Evolutionary conservation across 305 asterid species (phyloP).

Genomic region (Fraxinus ornus): DNA sequence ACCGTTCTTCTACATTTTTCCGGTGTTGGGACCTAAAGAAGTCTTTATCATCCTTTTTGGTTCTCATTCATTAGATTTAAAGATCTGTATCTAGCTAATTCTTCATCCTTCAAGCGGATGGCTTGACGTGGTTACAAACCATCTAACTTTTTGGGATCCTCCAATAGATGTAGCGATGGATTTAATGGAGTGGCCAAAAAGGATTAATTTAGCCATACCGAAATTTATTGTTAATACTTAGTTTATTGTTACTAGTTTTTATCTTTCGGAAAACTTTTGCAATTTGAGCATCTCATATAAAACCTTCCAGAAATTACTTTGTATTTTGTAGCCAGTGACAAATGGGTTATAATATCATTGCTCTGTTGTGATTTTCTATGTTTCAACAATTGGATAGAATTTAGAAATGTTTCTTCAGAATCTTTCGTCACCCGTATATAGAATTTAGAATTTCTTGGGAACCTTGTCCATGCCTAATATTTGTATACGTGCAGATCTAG

Average conservation of each 20-base stretch:
- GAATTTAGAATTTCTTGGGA: background rate
- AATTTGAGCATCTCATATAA: background rate
- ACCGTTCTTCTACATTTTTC: background rate
- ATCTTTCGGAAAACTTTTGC: no score
- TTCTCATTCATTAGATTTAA: background rate
- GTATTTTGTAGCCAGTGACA: background rate
- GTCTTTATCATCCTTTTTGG: background rate
- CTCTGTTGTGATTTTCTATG: background rate
- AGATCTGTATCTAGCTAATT: background rate
- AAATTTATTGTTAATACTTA: background rate
- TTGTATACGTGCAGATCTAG: background rate
- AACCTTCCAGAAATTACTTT: background rate
- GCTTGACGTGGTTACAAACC: background rate
- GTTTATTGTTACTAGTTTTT: background rate
- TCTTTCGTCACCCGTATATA: no score
- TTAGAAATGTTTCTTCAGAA: background rate
- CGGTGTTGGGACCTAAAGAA: background rate
- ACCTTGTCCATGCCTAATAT: background rate
- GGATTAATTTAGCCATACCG: background rate
- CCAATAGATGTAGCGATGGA: background rate
- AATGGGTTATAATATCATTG: background rate
- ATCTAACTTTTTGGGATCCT: background rate
- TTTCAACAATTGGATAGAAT: background rate
- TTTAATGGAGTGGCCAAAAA: background rate
- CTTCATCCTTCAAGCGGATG: background rate